Evolutionary conservation across 495 filamentous ascomycete genomes (phyloP).

Genomic region (Tuber microsphaerosporum): DNA sequence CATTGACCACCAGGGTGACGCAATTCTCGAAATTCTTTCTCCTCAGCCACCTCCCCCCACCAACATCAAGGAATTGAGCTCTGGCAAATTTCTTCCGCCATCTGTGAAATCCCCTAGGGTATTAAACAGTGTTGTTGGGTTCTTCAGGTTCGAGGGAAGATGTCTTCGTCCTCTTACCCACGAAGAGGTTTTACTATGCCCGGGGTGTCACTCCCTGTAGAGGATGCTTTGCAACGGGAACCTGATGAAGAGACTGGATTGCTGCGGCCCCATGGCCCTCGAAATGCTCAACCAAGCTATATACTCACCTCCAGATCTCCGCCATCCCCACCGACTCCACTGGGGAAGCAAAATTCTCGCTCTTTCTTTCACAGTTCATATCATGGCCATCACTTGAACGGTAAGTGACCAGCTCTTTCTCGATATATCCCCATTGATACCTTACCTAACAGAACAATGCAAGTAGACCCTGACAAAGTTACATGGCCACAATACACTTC

Average conservation of each 20-base stretch:
- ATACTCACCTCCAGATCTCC: slow-evolving; percentile 26
- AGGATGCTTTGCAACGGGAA: slow-evolving; percentile 13
- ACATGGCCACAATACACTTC: slow-evolving; percentile 38
- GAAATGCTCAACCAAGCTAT: slow-evolving; percentile 20
- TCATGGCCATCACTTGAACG: slow-evolving; percentile 25
- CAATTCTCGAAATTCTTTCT: slow-evolving; percentile 3
- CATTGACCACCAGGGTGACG: background rate
- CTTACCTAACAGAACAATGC: slow-evolving; percentile 6
- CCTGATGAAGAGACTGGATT: slow-evolving; percentile 19
- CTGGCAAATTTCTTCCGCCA: slow-evolving; percentile 6
- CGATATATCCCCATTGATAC: background rate
- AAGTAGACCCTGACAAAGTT: slow-evolving; percentile 23
- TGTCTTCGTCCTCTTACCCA: slow-evolving; percentile 34
- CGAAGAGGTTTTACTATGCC: slow-evolving; percentile 19
- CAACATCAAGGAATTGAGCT: slow-evolving; percentile 11
- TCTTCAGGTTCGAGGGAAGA: slow-evolving; percentile 8
- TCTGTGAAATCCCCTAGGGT: background rate
- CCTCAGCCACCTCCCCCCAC: background rate
- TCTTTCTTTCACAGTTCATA: slow-evolving; percentile 40
- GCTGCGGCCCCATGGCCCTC: slow-evolving; percentile 17
- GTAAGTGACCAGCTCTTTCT: slow-evolving; percentile 11
- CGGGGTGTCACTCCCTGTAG: slow-evolving; percentile 12
- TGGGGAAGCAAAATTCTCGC: slow-evolving; percentile 37
- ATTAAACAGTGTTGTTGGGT: slow-evolving; percentile 5
- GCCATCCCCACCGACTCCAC: slow-evolving; percentile 25